Conservation (phyloP, 129 eudicot genomes). For the Helianthus tuberosus region DNA sequence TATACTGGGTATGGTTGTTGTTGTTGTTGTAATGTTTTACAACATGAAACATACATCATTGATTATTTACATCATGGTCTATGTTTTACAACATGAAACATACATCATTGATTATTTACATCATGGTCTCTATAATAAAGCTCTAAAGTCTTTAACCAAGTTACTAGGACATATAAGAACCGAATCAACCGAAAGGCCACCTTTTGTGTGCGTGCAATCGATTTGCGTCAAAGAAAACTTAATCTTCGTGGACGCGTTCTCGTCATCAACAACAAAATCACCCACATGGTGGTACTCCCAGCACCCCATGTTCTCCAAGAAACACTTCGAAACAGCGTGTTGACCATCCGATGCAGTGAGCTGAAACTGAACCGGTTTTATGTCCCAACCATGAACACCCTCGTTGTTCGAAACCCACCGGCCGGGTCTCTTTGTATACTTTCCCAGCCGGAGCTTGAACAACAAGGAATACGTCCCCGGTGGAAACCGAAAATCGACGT, state of each 20-base stretch:
- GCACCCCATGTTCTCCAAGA: conserved; percentile 57
- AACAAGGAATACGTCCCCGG: conserved; percentile 54
- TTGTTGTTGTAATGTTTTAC: no score
- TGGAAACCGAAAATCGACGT: conserved; percentile 59
- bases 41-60: conserved; percentile 10
- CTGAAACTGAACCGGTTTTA: conserved; percentile 69
- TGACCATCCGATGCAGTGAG: conserved; percentile 73
- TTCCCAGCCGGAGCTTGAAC: conserved; percentile 68
- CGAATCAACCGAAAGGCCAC: conserved; percentile 78
- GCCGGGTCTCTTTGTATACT: conserved; percentile 49
- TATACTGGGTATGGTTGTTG: no score
- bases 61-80: background rate
- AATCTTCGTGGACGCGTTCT: conserved; percentile 44
- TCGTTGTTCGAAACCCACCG: conserved; percentile 40
- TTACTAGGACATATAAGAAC: conserved; percentile 68
- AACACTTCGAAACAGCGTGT: conserved; percentile 45
- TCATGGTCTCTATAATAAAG: conserved; percentile 12
- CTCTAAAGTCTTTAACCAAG: conserved; percentile 47
- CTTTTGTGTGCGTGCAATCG: conserved; percentile 93
- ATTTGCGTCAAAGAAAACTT: conserved; percentile 80
- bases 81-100: conserved; percentile 10
- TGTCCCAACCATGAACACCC: conserved; percentile 78
- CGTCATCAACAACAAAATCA: conserved; percentile 63
- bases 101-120: background rate
- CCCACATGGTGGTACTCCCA: conserved; percentile 86